A percentile compares a stretch with the other conserved stretches of the same genome.
phyloP scores from a whole-genome alignment of 2,329 filamentous ascomycete species.

The Cadophora luteo-olivacea region DNA sequence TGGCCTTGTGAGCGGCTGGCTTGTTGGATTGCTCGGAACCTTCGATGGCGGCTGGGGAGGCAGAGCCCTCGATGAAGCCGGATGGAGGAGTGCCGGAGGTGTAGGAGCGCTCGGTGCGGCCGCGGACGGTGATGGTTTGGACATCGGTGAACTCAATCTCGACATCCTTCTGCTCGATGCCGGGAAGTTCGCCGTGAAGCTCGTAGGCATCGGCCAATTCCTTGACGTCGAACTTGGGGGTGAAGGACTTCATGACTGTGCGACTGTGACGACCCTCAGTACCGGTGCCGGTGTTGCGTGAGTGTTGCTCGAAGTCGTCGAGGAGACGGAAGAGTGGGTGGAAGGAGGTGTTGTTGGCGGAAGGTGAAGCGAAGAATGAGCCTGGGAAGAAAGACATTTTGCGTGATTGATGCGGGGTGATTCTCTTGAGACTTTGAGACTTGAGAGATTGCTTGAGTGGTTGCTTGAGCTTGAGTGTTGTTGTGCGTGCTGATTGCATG shows the following conservation, averaged over 20 bases:
- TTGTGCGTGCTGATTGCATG: slow-evolving; percentile 37
- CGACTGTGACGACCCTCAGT: slow-evolving; percentile 31
- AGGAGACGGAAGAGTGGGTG: slow-evolving; percentile 68
- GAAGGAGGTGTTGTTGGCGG: slow-evolving; percentile 56
- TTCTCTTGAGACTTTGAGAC: slow-evolving; percentile 22
- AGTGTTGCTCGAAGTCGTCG: slow-evolving; percentile 67
- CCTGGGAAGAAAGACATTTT: slow-evolving; percentile 68
- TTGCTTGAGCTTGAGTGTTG: slow-evolving; percentile 22
- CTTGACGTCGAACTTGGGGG: slow-evolving; percentile 79
- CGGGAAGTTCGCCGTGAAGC: slow-evolving; percentile 81
- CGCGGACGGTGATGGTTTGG: slow-evolving; percentile 74
- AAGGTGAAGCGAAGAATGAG: slow-evolving; percentile 47
- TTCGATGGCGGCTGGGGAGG: slow-evolving; percentile 11
- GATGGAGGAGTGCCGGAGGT: slow-evolving; percentile 54
- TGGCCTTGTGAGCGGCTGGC: slow-evolving; percentile 52
- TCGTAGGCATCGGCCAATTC: slow-evolving; percentile 74
- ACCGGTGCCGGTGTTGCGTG: slow-evolving; percentile 32
- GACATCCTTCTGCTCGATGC: slow-evolving; percentile 75
- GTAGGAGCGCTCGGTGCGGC: slow-evolving; percentile 69
- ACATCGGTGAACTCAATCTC: slow-evolving; percentile 80
- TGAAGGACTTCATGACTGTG: slow-evolving; percentile 58
- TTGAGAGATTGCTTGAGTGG: slow-evolving; percentile 19
- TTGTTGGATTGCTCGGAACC: slow-evolving; percentile 20
- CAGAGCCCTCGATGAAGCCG: slow-evolving; percentile 53
- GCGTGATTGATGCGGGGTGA: slow-evolving; percentile 41